Base-by-base conservation (phyloP, 805 yeast genomes). In the Metschnikowia reukaufii region DNA sequence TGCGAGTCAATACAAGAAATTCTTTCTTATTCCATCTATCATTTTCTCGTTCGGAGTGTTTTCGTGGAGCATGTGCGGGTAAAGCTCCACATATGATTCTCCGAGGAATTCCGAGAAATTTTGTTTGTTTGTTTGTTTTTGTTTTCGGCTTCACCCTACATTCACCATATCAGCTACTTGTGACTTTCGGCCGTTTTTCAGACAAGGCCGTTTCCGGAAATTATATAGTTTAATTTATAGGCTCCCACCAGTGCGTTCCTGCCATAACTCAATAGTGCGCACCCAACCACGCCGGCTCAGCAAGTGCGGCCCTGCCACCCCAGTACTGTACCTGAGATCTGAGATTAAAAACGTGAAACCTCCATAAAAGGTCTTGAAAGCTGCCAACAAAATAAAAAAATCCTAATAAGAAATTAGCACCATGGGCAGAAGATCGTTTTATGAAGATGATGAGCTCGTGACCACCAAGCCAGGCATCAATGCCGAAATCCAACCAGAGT, bases 381-480 rank as follows among this genome's bases (percentile, higher is more conserved):
- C n/a, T n/a, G 8, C 17, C 19, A 36, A 19, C 29, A 4, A 15
- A 34, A n/a, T 19, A 8, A 7, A 13, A 9, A 34, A 12, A 32
- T 6, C 5, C 21, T 3, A 19, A 25, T n/a, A 37, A 15, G 13
- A 3, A n/a, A n/a, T 9, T n/a, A 25, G 34, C 13, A 44, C 39
- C 44, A 27, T 40, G 8, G 43, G 36, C 25, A 38, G 35, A 39
- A 37, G 47, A 37, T 29, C 39, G 1, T 80, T 80, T 55, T 80
- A 80, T 53, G 72, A 73, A 48, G 83, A 80, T 53, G 81, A 79
- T 38, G 83, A 77, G 51, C 64, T 61, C 16, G 62, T 68, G 27
- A 51, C 67, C n/a, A 68, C 76, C 36, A 72, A 71, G 27, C 84
- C 84, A 0, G 84, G 84, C 1, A 56, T 66, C 39, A 73, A 70